phyloP scores from a whole-genome alignment of 2,329 filamentous ascomycete species.

The Fusarium fracticaudum region DNA sequence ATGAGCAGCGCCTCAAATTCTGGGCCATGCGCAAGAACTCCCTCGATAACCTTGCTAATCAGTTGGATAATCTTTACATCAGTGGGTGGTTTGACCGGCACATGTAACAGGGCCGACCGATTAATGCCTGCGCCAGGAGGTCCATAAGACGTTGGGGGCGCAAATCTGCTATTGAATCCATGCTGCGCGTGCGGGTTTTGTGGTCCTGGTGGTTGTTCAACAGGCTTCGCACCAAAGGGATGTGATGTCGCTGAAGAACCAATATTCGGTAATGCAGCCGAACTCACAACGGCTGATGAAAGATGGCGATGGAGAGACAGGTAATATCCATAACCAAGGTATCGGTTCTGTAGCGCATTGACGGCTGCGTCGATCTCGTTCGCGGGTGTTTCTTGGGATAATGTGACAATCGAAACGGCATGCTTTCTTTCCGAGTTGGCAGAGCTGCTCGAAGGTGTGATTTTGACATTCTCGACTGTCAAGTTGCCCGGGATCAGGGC shows the following conservation, averaged over 20 bases:
- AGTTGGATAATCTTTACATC: constrained; percentile 82
- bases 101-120: constrained; percentile 65
- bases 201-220: constrained; percentile 55
- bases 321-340: constrained; percentile 86
- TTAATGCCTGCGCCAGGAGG: constrained; percentile 53
- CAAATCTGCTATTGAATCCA: constrained; percentile 70
- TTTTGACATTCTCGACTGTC: constrained; percentile 76
- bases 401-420: constrained; percentile 79
- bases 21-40: constrained; percentile 79
- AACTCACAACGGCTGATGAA: constrained; percentile 73
- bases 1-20: constrained; percentile 94
- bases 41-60: constrained; percentile 89
- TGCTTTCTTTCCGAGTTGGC: constrained; percentile 73
- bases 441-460: constrained; percentile 66
- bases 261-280: constrained; percentile 48
- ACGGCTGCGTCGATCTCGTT: constrained; percentile 86
- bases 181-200: constrained; percentile 53
- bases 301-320: constrained; percentile 83
- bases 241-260: constrained; percentile 60
- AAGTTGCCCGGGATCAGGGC: constrained; percentile 68
- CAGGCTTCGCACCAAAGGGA: constrained; percentile 80
- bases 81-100: constrained; percentile 78
- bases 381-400: constrained; percentile 82
- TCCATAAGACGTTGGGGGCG: constrained; percentile 77
- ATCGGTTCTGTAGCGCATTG: constrained; percentile 81